Base-by-base conservation (phyloP, 345 rosid species). In the Acer negundo region DNA sequence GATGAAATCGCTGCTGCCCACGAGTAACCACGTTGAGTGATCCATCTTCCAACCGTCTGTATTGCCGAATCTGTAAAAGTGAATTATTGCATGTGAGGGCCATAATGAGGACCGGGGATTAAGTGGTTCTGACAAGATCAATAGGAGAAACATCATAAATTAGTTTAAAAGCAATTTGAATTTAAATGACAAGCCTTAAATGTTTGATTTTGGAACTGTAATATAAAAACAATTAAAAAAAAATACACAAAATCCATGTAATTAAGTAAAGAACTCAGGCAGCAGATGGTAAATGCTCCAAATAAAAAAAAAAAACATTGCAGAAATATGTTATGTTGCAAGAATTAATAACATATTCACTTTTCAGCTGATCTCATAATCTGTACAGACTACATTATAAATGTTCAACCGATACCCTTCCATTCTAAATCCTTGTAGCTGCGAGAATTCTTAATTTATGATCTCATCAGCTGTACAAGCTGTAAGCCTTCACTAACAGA, bases 21-120 rank as follows among this genome's bases (percentile, higher is more conserved):
- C 97, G 97, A 79, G 97, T 91, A 67, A 96, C 89, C 66, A 95
- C 90, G 78, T 96, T 96, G 70, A 92, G 85, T 22, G 97, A 88
- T 42, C 97, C 97, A 86, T 94, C 97, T 77, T 88, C 94, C 78
- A 94, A 82, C 20, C 93, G 83, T 65, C 99, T 88, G 70, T 85
- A 89, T 72, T 96, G 97, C 47, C 98, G 90, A 85, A 96, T 94
- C 99, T 96, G 89, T 62, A 74, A 75, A 77, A 44, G 46, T 23
- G 58, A 63, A 69, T 31, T 53, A 69, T 47, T 49, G 59, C 7
- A 20, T 0, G 28, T 35, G 75, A 72, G 74, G 42, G 56, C 68
- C 58, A 70, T 17, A 40, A 19, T 1, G 20, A 28, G 62, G 62
- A 63, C 47, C 10, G 61, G 42, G 70, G 26, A 42, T 23, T 63